Evolutionary conservation across 2,329 filamentous ascomycete genomes (phyloP).

Genomic region (Knufia fluminis): DNA sequence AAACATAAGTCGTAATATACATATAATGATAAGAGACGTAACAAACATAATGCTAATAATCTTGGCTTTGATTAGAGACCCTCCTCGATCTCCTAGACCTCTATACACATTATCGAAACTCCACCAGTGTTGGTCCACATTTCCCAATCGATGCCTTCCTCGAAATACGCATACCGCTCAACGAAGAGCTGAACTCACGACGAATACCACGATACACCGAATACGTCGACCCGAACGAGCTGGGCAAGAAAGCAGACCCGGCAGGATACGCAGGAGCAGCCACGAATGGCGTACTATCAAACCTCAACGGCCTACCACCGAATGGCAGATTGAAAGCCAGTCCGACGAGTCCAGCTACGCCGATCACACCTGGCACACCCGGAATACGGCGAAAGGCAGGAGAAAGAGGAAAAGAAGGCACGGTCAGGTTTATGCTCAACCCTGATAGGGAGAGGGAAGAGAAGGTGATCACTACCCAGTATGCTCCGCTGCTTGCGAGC

Average conservation of each 20-base stretch:
- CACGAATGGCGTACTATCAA: constrained; percentile 6
- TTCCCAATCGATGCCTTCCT: constrained; percentile 73
- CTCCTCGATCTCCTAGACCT: constrained; percentile 85
- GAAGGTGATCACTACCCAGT: constrained; percentile 12
- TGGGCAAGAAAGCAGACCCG: constrained; percentile 26
- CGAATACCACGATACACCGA: constrained; percentile 55
- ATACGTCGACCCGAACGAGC: constrained; percentile 32
- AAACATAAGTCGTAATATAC: constrained; percentile 4
- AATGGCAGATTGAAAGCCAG: constrained; percentile 11
- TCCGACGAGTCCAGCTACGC: constrained; percentile 8
- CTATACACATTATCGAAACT: constrained; percentile 72
- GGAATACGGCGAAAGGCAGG: constrained; percentile 24
- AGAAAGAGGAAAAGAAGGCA: constrained; percentile 53
- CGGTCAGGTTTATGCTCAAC: constrained; percentile 83
- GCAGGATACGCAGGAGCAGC: constrained; percentile 3
- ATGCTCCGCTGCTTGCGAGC: constrained; percentile 1
- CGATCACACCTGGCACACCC: constrained; percentile 15
- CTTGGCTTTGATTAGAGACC: constrained; percentile 50
- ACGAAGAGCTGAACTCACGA: constrained; percentile 63
- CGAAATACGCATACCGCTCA: constrained; percentile 74
- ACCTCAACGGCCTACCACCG: constrained; percentile 8
- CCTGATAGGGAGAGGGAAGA: constrained; percentile 65
- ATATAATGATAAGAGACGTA: constrained; percentile 6
- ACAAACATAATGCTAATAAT: constrained; percentile 11
- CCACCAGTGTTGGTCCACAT: constrained; percentile 62